Conservation (phyloP, 140 eudicot species). For the Flaveria floridana region DNA sequence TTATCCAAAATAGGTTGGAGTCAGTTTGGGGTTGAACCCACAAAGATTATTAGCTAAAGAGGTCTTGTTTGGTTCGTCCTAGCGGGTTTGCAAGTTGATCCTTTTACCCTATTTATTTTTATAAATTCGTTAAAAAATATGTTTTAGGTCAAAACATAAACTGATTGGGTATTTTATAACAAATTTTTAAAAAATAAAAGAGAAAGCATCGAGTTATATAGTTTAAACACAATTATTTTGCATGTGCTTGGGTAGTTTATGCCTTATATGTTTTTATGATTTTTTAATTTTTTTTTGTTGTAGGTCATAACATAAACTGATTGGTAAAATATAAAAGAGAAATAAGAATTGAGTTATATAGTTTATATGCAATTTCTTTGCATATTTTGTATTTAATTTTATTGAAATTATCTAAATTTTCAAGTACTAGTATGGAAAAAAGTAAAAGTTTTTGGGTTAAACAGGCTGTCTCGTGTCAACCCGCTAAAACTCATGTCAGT, state of each 20-base stretch:
- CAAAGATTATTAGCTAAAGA: neutral
- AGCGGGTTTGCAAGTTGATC: too few relatives aligned
- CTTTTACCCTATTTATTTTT: too few relatives aligned
- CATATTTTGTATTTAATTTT: too few relatives aligned
- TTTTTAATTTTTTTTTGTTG: too few relatives aligned
- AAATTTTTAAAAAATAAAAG: neutral
- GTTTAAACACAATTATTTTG: neutral
- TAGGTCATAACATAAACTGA: too few relatives aligned
- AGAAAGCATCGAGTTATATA: neutral
- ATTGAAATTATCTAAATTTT: too few relatives aligned
- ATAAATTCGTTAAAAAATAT: too few relatives aligned
- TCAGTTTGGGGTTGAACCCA: neutral
- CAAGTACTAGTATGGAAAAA: neutral
- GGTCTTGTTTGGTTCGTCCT: neutral
- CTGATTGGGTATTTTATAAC: neutral
- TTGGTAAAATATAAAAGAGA: too few relatives aligned
- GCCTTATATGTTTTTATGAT: too few relatives aligned
- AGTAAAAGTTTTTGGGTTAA: neutral
- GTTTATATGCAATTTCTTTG: too few relatives aligned
- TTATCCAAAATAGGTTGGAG: neutral
- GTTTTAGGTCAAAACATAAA: neutral
- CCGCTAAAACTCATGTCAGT: neutral
- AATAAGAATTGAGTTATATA: too few relatives aligned
- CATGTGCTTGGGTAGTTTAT: too few relatives aligned
- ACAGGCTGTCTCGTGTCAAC: neutral